Evolutionary conservation across 345 rosid genomes (phyloP), one percentile per base, ranked within the genome.

Genomic region (Arabidopsis suecica): DNA sequence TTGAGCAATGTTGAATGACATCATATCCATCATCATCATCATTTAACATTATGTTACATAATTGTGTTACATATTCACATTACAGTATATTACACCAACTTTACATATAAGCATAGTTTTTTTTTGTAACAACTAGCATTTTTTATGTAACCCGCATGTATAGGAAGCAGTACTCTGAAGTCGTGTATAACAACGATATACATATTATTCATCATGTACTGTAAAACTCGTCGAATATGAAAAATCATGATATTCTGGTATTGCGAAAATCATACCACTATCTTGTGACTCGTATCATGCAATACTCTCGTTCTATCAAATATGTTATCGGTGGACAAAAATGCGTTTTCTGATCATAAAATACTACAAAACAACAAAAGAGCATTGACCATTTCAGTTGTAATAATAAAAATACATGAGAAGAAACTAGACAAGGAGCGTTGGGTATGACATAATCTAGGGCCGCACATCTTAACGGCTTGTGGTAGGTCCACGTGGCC

Each of bases 1-100:
- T 82, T 54, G 84, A 77, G 71, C 45, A 72, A 81, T 74, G 80
- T 76, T 62, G 66, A 59, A 77, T 86, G 92, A 84, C 83, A 72
- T 73, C 80, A 82, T 63, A 23, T 65, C 20, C 48, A 68, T 75
- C 74, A 69, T n/a, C n/a, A n/a, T 59, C 38, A 36, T 51, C 61
- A 50, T 37, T 69, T 28, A 3, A 28, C 32, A 37, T 23, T 62
- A 54, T 76, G 44, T 9, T 71, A 37, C 45, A 61, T 71, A 59
- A n/a, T 30, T 69, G 34, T 42, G 69, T 8, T 37, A 45, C 37
- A 65, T 65, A 55, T 73, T 54, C 57, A 64, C 64, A 74, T 38
- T 32, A 59, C 10, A 54, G 36, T 16, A 16, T 28, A 28, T 28
- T 28, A 28, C 32, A 28, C 45, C 58, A 44, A 51, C 81, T 71